Conservation (phyloP, 2,329 filamentous ascomycete genomes). For the Botryotinia globosa region DNA sequence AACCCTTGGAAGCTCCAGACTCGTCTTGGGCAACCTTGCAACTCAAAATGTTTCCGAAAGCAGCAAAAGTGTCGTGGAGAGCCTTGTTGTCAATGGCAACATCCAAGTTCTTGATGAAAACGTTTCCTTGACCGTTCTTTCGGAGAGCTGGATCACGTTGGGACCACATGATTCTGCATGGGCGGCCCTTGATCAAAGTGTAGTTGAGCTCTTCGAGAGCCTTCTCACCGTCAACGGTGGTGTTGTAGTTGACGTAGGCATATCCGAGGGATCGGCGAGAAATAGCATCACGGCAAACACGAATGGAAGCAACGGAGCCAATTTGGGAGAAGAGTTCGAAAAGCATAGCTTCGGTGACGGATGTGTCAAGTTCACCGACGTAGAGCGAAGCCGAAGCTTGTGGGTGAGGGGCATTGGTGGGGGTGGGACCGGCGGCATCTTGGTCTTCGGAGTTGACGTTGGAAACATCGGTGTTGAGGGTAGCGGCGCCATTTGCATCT, state of each 20-base stretch:
- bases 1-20: constrained; percentile 94
- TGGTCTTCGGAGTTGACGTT: constrained; percentile 54
- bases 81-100: constrained; percentile 99
- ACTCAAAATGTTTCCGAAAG: constrained; percentile 97
- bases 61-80: constrained; percentile 97
- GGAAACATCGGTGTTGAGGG: constrained; percentile 72
- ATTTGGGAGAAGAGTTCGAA: constrained; percentile 99
- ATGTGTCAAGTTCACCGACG: constrained; percentile 95
- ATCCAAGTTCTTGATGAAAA: constrained; percentile 99
- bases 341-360: constrained; percentile 99
- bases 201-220: constrained; percentile 99
- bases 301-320: constrained; percentile 96
- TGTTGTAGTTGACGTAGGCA: constrained; percentile 99
- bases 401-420: constrained; percentile 72
- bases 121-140: constrained; percentile 98
- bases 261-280: constrained; percentile 98
- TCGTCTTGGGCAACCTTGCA: constrained; percentile 99
- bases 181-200: constrained; percentile 96
- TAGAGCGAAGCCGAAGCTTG: constrained; percentile 97
- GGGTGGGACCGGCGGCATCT: constrained; percentile 66
- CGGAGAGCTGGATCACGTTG: constrained; percentile 98
- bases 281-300: constrained; percentile 98
- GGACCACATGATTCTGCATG: constrained; percentile 99
- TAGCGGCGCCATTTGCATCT: constrained; percentile 63
- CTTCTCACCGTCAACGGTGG: constrained; percentile 92